Conservation (phyloP, 1,139 yeast genomes). For the Diutina mesorugosa region DNA sequence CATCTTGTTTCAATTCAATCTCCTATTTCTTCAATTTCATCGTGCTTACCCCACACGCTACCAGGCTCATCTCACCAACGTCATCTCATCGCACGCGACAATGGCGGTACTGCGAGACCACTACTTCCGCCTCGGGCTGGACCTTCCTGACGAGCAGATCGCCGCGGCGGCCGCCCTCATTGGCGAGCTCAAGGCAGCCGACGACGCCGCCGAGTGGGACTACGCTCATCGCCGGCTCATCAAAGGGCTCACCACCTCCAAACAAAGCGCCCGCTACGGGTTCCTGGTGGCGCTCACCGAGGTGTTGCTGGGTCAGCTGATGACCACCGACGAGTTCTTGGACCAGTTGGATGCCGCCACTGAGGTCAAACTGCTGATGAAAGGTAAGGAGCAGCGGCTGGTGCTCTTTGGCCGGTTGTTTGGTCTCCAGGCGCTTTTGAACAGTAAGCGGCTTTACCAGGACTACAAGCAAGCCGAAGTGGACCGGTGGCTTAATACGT, state of each 20-base stretch:
- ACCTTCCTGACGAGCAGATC: conserved; percentile 58
- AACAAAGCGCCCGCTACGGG: conserved; percentile 80
- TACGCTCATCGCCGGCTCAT: conserved; percentile 71
- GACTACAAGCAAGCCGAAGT: conserved; percentile 13
- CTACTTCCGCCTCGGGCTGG: conserved; percentile 71
- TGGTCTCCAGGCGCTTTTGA: conserved; percentile 67
- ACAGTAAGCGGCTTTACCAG: conserved; percentile 35
- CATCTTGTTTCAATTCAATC: too few relatives aligned
- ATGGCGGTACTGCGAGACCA: conserved; percentile 51
- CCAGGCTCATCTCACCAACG: not conserved
- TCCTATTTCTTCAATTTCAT: not conserved
- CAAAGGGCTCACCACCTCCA: conserved; percentile 69
- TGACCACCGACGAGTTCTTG: conserved; percentile 25
- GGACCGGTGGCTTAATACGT: conserved; percentile 24
- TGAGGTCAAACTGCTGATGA: conserved; percentile 36
- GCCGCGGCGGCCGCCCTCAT: conserved; percentile 60
- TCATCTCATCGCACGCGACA: not conserved
- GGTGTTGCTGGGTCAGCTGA: conserved; percentile 24
- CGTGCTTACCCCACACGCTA: not conserved
- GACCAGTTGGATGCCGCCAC: conserved; percentile 29
- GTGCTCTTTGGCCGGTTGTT: conserved; percentile 73
- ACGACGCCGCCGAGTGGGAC: conserved; percentile 53
- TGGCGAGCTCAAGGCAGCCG: conserved; percentile 36
- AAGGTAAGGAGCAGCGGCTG: conserved; percentile 77
- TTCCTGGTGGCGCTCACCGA: conserved; percentile 84